phyloP scores from a whole-genome alignment of 1,284 basidiomycete species.

The Pseudozyma thailandica region DNA sequence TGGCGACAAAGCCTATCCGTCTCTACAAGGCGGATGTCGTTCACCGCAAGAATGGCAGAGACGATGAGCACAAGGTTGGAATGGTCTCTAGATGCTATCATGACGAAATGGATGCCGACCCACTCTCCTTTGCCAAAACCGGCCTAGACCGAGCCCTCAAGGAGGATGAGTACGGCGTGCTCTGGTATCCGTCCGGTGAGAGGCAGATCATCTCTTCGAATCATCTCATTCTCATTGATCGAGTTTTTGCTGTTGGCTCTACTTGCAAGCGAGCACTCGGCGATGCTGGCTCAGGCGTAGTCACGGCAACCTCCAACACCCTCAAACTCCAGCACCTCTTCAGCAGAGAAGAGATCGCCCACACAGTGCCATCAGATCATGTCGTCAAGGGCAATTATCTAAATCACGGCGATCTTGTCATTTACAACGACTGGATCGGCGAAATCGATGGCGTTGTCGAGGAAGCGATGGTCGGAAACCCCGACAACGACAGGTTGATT shows the following conservation, averaged over 20 bases:
- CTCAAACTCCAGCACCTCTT: slow-evolving; percentile 81
- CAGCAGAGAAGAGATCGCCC: slow-evolving; percentile 74
- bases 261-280: slow-evolving; percentile 82
- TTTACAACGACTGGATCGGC: slow-evolving; percentile 86
- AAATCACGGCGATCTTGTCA: slow-evolving; percentile 71
- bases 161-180: slow-evolving; percentile 83
- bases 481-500: slow-evolving; percentile 69
- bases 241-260: slow-evolving; percentile 81
- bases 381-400: slow-evolving; percentile 67
- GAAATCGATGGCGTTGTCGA: slow-evolving; percentile 80
- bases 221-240: slow-evolving; percentile 79
- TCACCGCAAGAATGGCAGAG: slow-evolving; percentile 26
- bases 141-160: slow-evolving; percentile 77
- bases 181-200: slow-evolving; percentile 73
- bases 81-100: slow-evolving; percentile 49
- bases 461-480: slow-evolving; percentile 76
- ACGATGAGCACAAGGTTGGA: slow-evolving; percentile 36
- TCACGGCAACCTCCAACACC: slow-evolving; percentile 75
- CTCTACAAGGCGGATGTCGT: slow-evolving; percentile 39
- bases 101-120: slow-evolving; percentile 32
- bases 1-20: slow-evolving; percentile 12
- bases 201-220: slow-evolving; percentile 73
- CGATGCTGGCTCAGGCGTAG: slow-evolving; percentile 80
- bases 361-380: slow-evolving; percentile 76
- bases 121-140: slow-evolving; percentile 19